These are phyloP conservation scores for Chaetomium olivaceum DNA, from an alignment of 2,329 filamentous ascomycete species.

Conservation along the genomic window DNA sequence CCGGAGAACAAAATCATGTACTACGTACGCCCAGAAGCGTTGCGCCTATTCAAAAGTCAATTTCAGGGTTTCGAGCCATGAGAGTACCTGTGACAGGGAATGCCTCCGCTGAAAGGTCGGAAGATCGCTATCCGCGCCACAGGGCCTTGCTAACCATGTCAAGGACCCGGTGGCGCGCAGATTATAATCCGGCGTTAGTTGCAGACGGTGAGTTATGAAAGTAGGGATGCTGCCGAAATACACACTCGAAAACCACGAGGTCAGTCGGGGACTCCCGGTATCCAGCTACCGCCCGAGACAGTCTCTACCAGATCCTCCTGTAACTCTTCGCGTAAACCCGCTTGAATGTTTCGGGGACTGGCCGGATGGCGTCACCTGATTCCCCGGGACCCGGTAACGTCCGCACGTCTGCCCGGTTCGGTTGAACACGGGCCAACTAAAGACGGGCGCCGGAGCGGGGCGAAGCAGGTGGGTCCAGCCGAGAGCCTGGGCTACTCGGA, in stretches of 20 bases:
- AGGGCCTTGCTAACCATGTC: background rate
- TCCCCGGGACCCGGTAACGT: background rate
- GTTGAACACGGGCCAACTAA: too few species aligned
- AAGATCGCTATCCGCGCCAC: background rate
- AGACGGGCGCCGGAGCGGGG: too few species aligned
- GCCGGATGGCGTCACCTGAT: background rate
- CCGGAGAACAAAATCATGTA: constrained; percentile 1
- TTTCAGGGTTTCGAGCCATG: constrained; percentile 17
- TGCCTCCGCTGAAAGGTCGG: background rate
- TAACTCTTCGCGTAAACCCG: background rate
- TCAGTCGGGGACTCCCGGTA: constrained; percentile 4
- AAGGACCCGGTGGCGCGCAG: background rate
- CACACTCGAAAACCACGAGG: constrained; percentile 13
- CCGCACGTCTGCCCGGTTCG: background rate
- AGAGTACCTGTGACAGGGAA: constrained; percentile 15
- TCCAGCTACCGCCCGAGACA: background rate
- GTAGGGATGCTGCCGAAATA: constrained; percentile 4
- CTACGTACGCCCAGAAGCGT: constrained; percentile 10
- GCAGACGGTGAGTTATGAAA: constrained; percentile 3
- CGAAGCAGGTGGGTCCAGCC: too few species aligned
- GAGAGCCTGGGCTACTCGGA: background rate
- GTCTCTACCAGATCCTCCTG: background rate
- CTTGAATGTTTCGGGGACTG: background rate
- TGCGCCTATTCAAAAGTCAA: constrained; percentile 21
- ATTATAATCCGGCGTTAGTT: constrained; percentile 13